Conservation (phyloP, 345 rosid species). For the Lenwebbia sp. region DNA sequence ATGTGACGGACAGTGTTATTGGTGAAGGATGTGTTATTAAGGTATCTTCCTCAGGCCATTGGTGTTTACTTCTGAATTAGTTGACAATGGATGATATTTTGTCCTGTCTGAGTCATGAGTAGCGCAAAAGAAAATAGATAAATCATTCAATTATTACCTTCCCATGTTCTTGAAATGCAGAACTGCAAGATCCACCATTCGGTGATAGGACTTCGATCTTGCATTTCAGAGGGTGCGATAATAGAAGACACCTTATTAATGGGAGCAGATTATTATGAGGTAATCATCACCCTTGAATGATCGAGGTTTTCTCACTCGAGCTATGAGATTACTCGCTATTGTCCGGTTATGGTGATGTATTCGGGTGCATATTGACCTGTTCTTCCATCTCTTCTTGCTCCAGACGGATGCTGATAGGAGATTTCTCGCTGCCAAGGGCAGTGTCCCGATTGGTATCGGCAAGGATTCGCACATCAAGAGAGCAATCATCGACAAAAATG, state of each 20-base stretch:
- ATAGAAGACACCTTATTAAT: constrained; percentile 83
- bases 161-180: constrained; percentile 19
- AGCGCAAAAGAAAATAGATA: neutral
- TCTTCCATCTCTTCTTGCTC: neutral
- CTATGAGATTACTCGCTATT: neutral
- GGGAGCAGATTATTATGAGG: constrained; percentile 99
- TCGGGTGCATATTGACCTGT: neutral
- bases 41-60: constrained; percentile 25
- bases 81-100: neutral
- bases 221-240: constrained; percentile 93
- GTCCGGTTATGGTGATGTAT: neutral
- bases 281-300: constrained; percentile 2
- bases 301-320: neutral
- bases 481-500: constrained; percentile 94
- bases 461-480: constrained; percentile 79
- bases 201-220: constrained; percentile 89
- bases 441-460: constrained; percentile 87
- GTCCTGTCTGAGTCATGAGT: neutral
- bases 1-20: constrained; percentile 89
- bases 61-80: neutral
- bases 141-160: neutral
- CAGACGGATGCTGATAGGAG: constrained; percentile 90
- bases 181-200: constrained; percentile 95
- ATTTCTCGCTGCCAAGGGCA: constrained; percentile 78
- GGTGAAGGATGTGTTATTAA: constrained; percentile 98